Evolutionary conservation across 495 filamentous ascomycete genomes (phyloP).

Genomic region (Penicillium mononematosum): DNA sequence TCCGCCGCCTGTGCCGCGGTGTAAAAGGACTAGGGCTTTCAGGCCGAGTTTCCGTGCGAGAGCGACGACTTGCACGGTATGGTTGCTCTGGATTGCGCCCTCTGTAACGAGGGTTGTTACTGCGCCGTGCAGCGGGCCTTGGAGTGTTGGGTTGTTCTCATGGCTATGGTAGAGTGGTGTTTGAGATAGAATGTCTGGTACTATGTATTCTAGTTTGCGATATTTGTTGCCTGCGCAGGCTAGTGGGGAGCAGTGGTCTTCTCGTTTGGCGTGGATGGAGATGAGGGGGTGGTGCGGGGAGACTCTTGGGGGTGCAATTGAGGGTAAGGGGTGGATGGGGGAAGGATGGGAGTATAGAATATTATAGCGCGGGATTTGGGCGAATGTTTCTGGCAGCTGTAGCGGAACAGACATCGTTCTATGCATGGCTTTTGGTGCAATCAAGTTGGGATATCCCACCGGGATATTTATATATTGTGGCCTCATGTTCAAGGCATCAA

Average conservation of each 20-base stretch:
- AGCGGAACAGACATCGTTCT: constrained; percentile 12
- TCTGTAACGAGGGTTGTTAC: constrained; percentile 41
- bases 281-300: constrained; percentile 18
- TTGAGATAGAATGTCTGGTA: constrained; percentile 35
- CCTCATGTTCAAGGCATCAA: not conserved
- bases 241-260: constrained; percentile 41
- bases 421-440: not conserved
- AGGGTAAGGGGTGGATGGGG: constrained; percentile 35
- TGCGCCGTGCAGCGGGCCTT: constrained; percentile 8
- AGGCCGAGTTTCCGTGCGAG: constrained; percentile 33
- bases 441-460: not conserved
- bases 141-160: constrained; percentile 19
- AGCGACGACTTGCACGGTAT: constrained; percentile 41
- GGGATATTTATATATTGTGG: not conserved
- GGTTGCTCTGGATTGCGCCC: constrained; percentile 44
- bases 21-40: constrained; percentile 29
- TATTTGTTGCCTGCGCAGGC: constrained; percentile 45
- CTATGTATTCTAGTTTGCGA: constrained; percentile 46
- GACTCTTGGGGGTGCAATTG: constrained; percentile 16
- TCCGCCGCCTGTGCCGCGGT: constrained; percentile 33
- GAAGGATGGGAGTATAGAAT: constrained; percentile 36
- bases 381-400: constrained; percentile 28
- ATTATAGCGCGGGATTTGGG: constrained; percentile 32
- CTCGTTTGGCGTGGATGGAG: constrained; percentile 37
- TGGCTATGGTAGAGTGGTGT: constrained; percentile 21